Evolutionary conservation across 2,329 filamentous ascomycete species (phyloP), one percentile per base, ranked within the genome.

Genomic region (Alternaria sp.): DNA sequence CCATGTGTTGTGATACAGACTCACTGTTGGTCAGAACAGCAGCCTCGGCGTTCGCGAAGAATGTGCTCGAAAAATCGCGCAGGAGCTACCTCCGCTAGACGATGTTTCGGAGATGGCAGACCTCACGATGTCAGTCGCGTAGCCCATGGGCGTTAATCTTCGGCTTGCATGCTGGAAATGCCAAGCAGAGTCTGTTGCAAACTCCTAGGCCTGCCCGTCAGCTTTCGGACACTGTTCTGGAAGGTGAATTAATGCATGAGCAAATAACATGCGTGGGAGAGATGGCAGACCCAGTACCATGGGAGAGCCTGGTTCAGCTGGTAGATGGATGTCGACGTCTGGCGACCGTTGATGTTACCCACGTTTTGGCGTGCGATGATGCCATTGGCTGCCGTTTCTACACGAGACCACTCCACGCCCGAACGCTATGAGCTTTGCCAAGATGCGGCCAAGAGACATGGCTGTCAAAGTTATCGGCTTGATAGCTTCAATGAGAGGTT

Each of bases 391-490:
- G 14, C 1, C 20, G 8, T 7, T n/a, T 6, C 14, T 20, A 41
- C 28, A 53, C 30, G 23, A 30, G 28, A 25, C 49, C 20, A 23
- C 30, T 53, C 49, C 49, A 14, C 20, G 49, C 49, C 49, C 30
- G 28, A 37, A 33, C 49, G 30, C 49, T 33, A 41, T 9, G 28
- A 53, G 30, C n/a, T 37, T 23, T n/a, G 45, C 59, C 59, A 61
- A 61, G 53, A 12, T 8, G 11, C 14, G 6, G 14, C 53, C 44
- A 57, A 57, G 51, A 23, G 14, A 26, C 51, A 28, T 28, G 44
- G 45, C 25, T 51, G 23, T 15, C 33, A 15, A 44, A 44, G 45
- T 45, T 37, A 18, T 45, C 59, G 59, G 59, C 53, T 61, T 61
- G 53, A 44, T 61, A 18, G n/a, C 53, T 51, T 55, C 55, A 57